Percentiles rank a stretch among this genome's conserved stretches.
Evolutionary conservation across 169 alveolate species (phyloP).

Genomic region (Plasmodium coatneyi): DNA sequence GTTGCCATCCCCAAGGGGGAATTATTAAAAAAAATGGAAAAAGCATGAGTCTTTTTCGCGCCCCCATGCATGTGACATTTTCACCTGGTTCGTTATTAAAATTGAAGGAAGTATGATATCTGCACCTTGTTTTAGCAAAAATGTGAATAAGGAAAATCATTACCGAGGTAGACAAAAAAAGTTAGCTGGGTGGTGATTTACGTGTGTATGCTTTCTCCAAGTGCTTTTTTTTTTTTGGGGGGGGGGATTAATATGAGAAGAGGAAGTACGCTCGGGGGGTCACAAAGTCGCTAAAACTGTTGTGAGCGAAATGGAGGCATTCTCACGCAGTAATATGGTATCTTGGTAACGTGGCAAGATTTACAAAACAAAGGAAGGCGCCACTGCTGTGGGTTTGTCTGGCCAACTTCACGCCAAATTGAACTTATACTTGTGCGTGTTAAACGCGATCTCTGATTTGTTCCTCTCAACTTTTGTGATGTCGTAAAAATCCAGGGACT

Average conservation of each 20-base stretch:
- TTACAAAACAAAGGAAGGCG: not conserved
- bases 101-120: not conserved
- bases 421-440: constrained; percentile 66
- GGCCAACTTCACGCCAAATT: constrained; percentile 23
- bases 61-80: not conserved
- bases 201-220: not conserved
- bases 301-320: not conserved
- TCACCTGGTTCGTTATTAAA: not conserved
- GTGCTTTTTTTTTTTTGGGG: not conserved
- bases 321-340: not conserved
- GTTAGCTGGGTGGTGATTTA: not conserved
- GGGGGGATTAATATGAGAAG: not conserved
- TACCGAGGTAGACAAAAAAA: not conserved
- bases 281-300: not conserved
- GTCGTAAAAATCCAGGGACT: constrained; percentile 69
- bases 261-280: not conserved
- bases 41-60: not conserved
- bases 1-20: not conserved
- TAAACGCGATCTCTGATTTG: constrained; percentile 60
- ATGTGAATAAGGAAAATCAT: not conserved
- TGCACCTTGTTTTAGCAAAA: not conserved
- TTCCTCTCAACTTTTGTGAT: constrained; percentile 57
- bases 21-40: not conserved
- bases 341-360: not conserved
- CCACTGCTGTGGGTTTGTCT: not conserved